Conservation (phyloP, 1,284 basidiomycete genomes). For the Ganoderma lingzhi region DNA sequence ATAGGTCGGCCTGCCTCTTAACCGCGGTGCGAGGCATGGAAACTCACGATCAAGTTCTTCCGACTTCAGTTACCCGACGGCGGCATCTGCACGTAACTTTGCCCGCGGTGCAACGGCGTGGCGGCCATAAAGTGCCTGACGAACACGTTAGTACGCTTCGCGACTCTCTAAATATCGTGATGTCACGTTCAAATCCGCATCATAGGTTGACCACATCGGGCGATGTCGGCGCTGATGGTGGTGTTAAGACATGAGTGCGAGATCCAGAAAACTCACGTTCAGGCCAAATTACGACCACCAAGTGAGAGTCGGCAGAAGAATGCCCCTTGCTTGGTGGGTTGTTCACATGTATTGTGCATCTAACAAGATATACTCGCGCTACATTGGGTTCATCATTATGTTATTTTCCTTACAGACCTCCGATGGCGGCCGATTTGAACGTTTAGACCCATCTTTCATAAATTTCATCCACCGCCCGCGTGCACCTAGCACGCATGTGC, state of each 20-base stretch:
- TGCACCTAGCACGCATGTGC: not conserved
- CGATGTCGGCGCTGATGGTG: conserved; percentile 2
- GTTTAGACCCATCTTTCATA: not conserved
- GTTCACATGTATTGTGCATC: not conserved
- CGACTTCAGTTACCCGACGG: conserved; percentile 3
- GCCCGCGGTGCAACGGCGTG: not conserved
- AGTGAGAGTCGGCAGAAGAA: not conserved
- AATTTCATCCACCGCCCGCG: not conserved
- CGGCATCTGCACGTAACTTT: not conserved
- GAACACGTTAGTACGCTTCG: not conserved
- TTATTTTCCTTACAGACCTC: not conserved
- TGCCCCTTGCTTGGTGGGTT: not conserved
- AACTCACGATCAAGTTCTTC: conserved; percentile 1
- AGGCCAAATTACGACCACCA: not conserved
- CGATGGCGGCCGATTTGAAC: not conserved
- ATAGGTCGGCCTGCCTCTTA: not conserved
- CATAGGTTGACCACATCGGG: not conserved
- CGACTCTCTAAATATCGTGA: not conserved
- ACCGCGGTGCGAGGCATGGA: not conserved
- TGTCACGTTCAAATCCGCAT: not conserved
- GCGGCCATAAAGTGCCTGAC: not conserved
- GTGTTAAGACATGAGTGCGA: not conserved
- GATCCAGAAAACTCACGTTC: not conserved
- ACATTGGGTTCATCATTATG: not conserved
- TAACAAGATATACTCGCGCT: not conserved